Conservation (phyloP, 306 rosid species). For the Cicer cuneatum region DNA sequence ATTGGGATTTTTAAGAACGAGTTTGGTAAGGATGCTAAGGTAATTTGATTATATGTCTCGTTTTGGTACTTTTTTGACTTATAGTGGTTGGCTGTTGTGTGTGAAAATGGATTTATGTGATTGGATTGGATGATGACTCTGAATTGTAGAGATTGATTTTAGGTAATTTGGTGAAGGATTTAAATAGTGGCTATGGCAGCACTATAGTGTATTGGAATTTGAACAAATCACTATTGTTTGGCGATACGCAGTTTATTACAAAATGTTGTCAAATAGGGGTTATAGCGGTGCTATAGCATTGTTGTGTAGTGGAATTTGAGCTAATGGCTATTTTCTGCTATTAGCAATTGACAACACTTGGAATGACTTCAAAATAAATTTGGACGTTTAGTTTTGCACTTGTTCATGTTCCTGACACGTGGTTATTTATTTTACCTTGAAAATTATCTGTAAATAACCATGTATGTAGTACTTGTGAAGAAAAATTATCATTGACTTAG, state of each 20-base stretch:
- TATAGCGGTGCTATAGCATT: no score
- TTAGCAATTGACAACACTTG: no score
- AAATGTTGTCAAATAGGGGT: no score
- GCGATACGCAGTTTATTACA: no score
- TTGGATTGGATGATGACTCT: slow-evolving; percentile 8
- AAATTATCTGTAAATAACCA: neutral
- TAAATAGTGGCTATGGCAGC: no score
- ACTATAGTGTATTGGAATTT: no score
- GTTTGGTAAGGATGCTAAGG: slow-evolving; percentile 91
- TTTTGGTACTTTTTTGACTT: neutral
- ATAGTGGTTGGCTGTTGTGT: neutral
- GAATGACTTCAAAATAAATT: slow-evolving; percentile 6
- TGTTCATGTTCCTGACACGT: neutral
- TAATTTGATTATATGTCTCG: slow-evolving; percentile 24
- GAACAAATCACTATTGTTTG: no score
- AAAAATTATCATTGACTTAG: slow-evolving; percentile 2
- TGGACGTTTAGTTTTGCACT: neutral
- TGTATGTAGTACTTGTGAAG: neutral
- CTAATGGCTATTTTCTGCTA: no score
- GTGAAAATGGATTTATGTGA: neutral
- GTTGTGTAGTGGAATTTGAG: no score
- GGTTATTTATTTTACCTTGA: slow-evolving; percentile 3
- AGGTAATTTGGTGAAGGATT: slow-evolving; percentile 28
- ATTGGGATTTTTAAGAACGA: slow-evolving; percentile 91
- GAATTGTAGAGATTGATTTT: neutral